A percentile compares a stretch with the other conserved stretches of the same genome.
Conservation (phyloP, 129 eudicot species). For the Erigeron canadensis region DNA sequence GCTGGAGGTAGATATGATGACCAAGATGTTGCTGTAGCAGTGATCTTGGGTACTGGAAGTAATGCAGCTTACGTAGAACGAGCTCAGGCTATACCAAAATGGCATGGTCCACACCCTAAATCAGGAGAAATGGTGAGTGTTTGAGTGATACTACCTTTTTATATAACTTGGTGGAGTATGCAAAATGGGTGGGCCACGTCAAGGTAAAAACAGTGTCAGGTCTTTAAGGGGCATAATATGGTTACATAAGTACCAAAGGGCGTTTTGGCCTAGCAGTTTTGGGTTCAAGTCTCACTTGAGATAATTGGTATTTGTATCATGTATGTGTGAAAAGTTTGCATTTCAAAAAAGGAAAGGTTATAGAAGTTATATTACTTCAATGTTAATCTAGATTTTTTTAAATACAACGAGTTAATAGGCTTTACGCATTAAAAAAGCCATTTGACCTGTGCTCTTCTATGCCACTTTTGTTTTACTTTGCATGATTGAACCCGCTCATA, state of each 20-base stretch:
- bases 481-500: neutral
- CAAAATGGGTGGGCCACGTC: neutral
- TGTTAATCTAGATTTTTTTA: neutral
- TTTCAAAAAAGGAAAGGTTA: too few relatives aligned
- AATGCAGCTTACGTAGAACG: conserved; percentile 97
- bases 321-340: too few relatives aligned
- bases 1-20: conserved; percentile 80
- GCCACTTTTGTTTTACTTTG: neutral
- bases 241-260: too few relatives aligned
- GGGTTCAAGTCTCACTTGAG: too few relatives aligned
- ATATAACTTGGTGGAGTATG: neutral
- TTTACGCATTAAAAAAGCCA: neutral
- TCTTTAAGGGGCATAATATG: too few relatives aligned
- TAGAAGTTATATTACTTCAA: neutral
- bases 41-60: conserved; percentile 90
- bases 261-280: too few relatives aligned
- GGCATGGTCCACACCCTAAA: conserved; percentile 81
- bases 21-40: conserved; percentile 65
- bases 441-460: neutral
- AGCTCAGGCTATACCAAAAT: conserved; percentile 80
- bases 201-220: neutral
- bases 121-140: conserved; percentile 87
- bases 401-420: neutral
- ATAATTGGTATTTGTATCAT: too few relatives aligned
- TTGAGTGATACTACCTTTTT: conserved; percentile 24